Evolutionary conservation across 495 filamentous ascomycete species (phyloP).

Genomic region (Tuber microsphaerosporum): DNA sequence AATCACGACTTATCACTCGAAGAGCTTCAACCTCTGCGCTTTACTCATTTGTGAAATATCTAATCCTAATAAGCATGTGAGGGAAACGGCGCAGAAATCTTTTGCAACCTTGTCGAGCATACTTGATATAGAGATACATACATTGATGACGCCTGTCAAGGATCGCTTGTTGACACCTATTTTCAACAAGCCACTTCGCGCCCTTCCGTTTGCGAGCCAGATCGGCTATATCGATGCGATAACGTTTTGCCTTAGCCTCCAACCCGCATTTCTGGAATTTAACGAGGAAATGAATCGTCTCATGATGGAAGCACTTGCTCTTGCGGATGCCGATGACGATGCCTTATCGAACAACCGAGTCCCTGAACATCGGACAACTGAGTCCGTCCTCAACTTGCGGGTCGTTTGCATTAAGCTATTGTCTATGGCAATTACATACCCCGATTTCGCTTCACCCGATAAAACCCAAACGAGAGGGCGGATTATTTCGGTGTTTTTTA

Average conservation of each 20-base stretch:
- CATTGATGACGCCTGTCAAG: slow-evolving; percentile 78
- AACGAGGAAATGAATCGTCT: slow-evolving; percentile 84
- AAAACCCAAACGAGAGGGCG: slow-evolving; percentile 56
- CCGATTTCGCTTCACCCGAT: slow-evolving; percentile 69
- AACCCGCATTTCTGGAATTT: slow-evolving; percentile 77
- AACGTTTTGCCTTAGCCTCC: slow-evolving; percentile 80
- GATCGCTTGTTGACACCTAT: slow-evolving; percentile 79
- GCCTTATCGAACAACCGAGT: slow-evolving; percentile 68
- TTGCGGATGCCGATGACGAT: slow-evolving; percentile 91
- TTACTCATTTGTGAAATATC: slow-evolving; percentile 79
- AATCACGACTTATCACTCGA: slow-evolving; percentile 54
- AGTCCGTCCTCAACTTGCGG: slow-evolving; percentile 81
- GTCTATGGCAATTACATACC: slow-evolving; percentile 83
- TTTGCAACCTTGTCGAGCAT: slow-evolving; percentile 74
- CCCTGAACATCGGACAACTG: slow-evolving; percentile 79
- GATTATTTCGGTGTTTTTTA: slow-evolving; percentile 95
- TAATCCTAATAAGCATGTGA: slow-evolving; percentile 90
- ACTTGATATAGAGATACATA: slow-evolving; percentile 67
- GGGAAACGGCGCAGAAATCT: slow-evolving; percentile 70
- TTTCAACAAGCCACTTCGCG: slow-evolving; percentile 87
- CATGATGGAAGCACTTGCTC: slow-evolving; percentile 81
- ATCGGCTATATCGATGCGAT: slow-evolving; percentile 98
- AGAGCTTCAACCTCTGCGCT: slow-evolving; percentile 65
- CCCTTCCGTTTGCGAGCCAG: slow-evolving; percentile 82
- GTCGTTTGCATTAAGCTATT: slow-evolving; percentile 90